Percentiles rank a stretch among this genome's conserved stretches.
Conservation (phyloP, 768 basidiomycete genomes). For the Macrocybe gigantea region DNA sequence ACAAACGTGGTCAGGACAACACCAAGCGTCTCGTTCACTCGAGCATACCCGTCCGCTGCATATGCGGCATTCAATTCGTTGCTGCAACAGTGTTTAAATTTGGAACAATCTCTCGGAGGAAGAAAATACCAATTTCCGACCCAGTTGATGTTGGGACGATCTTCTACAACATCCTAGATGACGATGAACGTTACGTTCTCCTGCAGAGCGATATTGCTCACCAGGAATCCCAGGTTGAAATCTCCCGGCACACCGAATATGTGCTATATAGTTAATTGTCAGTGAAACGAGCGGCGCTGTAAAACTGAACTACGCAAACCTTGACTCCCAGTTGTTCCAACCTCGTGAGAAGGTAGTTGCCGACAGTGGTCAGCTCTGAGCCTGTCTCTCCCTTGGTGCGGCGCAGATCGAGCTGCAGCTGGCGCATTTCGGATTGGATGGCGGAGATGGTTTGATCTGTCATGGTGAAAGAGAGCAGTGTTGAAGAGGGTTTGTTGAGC, state of each 20-base stretch:
- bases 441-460: constrained; percentile 12
- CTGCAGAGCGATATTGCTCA: constrained; percentile 13
- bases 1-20: constrained; percentile 74
- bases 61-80: constrained; percentile 87
- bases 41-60: constrained; percentile 90
- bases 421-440: constrained; percentile 40
- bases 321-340: constrained; percentile 56
- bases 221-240: constrained; percentile 70
- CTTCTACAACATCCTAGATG: constrained; percentile 73
- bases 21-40: constrained; percentile 75
- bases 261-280: constrained; percentile 34
- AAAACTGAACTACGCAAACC: constrained; percentile 21
- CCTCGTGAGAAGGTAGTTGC: constrained; percentile 50
- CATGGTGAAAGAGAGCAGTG: constrained; percentile 8
- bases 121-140: constrained; percentile 70
- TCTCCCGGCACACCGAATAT: constrained; percentile 89
- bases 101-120: neutral
- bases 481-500: neutral
- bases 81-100: constrained; percentile 27
- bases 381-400: constrained; percentile 29
- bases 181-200: neutral
- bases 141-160: constrained; percentile 74
- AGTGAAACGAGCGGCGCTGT: neutral
- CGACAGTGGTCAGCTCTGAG: constrained; percentile 38
- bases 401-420: constrained; percentile 40